Evolutionary conservation across 495 filamentous ascomycete species (phyloP), one percentile per base, ranked within the genome.

Genomic region (Aspergillus egyptiacus): DNA sequence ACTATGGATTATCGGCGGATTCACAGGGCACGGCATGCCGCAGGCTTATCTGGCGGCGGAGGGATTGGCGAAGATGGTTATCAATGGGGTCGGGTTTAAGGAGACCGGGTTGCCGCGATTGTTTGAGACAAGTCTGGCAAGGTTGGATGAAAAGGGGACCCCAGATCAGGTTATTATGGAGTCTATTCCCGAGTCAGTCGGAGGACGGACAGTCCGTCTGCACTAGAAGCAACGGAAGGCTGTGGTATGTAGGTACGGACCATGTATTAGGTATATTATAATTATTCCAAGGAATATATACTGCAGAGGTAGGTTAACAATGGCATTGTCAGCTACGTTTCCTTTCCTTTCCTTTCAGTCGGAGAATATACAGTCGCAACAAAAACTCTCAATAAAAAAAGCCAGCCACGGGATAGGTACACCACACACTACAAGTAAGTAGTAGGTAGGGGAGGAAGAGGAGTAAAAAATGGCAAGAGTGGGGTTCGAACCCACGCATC

Each of bases 21-120:
- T 74, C 25, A 72, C 64, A 10, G 75, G 75, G 0, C 70, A 72
- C 53, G 75, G 76, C 0, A 78, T 77, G 75, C 68, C 74, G 0
- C 64, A 71, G 14, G 69, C 75, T 20, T 70, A 73, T 49, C 58
- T 77, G 0, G 62, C 65, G 6, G 71, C 72, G 5, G 62, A 72
- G 39, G 73, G 64, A 1, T 46, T 77, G 32, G 73, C 72, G 27
- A 30, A 23, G 36, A 39, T 39, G 36, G 36, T 39, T 2, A 22
- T 39, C 3, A 5, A 25, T 5, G 36, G 19, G 8, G 15, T 15
- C 2, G 20, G 14, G 7, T 39, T 24, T 18, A 39, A 13, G 19
- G 14, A 39, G 3, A 31, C 28, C 3, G 28, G 28, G 28, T 10
- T 31, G 9, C 28, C 28, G n/a, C 28, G 28, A 11, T 10, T 31